These are phyloP conservation scores for Podospora fimiseda DNA, from an alignment of 495 filamentous ascomycete species.

Conservation along the genomic window DNA sequence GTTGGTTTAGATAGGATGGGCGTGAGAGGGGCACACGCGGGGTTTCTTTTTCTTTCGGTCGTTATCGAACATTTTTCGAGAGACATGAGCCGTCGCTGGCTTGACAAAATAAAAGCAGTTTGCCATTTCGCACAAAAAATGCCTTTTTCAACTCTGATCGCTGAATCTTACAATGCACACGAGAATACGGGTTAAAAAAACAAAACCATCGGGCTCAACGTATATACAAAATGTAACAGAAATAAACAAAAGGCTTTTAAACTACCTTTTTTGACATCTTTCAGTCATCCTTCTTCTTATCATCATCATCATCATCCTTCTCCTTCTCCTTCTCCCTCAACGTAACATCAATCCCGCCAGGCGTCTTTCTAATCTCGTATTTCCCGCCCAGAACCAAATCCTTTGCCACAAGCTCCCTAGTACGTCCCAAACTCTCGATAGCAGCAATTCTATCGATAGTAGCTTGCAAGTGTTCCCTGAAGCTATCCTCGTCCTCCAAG, in stretches of 20 bases:
- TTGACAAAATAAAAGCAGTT: too few species aligned
- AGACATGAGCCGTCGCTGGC: too few species aligned
- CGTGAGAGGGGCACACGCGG: not conserved
- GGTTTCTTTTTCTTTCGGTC: not conserved
- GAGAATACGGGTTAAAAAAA: too few species aligned
- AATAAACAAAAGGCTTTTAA: too few species aligned
- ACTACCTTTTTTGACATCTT: not conserved
- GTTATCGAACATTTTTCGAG: not conserved
- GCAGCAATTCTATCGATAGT: slow-evolving; percentile 78
- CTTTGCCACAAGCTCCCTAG: slow-evolving; percentile 87
- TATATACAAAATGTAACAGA: too few species aligned
- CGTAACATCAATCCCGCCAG: slow-evolving; percentile 20
- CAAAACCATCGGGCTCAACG: too few species aligned
- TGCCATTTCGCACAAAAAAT: too few species aligned
- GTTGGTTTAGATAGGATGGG: not conserved
- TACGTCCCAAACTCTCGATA: slow-evolving; percentile 90
- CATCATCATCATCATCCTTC: not conserved
- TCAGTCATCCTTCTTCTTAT: not conserved
- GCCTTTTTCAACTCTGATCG: too few species aligned
- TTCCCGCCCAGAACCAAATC: slow-evolving; percentile 64
- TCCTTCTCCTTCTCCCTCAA: slow-evolving; percentile 17
- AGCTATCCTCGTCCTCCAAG: slow-evolving; percentile 63
- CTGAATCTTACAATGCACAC: too few species aligned
- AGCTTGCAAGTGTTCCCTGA: slow-evolving; percentile 72
- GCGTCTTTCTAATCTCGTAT: slow-evolving; percentile 57